These are phyloP conservation scores for Teratosphaeria gauchensis DNA, from an alignment of 2,329 filamentous ascomycete genomes.

Conservation along the genomic window DNA sequence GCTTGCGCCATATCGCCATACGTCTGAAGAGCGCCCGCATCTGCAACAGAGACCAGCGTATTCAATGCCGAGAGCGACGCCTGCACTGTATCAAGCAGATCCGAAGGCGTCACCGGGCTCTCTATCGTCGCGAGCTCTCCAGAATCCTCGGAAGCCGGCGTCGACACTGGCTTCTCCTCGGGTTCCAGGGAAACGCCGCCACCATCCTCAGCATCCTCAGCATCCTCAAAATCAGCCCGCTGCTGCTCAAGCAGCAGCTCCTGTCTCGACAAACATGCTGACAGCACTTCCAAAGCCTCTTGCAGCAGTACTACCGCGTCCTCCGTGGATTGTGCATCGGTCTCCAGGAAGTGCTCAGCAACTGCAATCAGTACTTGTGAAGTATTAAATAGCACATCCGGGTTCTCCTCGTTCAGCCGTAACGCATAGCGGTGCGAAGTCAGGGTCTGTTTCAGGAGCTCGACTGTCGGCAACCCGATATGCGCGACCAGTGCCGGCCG, in stretches of 20 bases:
- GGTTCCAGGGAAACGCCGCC: slow-evolving; percentile 15
- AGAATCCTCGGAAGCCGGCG: slow-evolving; percentile 3
- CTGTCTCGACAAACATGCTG: slow-evolving; percentile 38
- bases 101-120: slow-evolving; percentile 54
- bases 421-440: slow-evolving; percentile 55
- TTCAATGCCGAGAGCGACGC: slow-evolving; percentile 47
- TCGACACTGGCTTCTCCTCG: slow-evolving; percentile 7
- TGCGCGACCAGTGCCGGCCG: slow-evolving; percentile 53
- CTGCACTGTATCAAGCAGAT: slow-evolving; percentile 58
- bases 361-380: slow-evolving; percentile 59
- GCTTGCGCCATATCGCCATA: slow-evolving; percentile 51
- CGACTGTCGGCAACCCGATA: slow-evolving; percentile 43
- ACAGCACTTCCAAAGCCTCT: slow-evolving; percentile 52
- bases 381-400: slow-evolving; percentile 62
- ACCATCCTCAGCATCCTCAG: slow-evolving; percentile 14
- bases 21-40: slow-evolving; percentile 37
- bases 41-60: slow-evolving; percentile 40
- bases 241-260: slow-evolving; percentile 37
- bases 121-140: slow-evolving; percentile 60
- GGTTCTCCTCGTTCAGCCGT: slow-evolving; percentile 50
- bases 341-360: slow-evolving; percentile 50
- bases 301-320: slow-evolving; percentile 46
- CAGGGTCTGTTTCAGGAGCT: slow-evolving; percentile 51
- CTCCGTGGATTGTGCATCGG: slow-evolving; percentile 31
- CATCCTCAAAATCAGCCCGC: slow-evolving; percentile 22